Base-by-base conservation (phyloP, 2,329 filamentous ascomycete species). In the Hymenotorrendiella dingleyae region DNA sequence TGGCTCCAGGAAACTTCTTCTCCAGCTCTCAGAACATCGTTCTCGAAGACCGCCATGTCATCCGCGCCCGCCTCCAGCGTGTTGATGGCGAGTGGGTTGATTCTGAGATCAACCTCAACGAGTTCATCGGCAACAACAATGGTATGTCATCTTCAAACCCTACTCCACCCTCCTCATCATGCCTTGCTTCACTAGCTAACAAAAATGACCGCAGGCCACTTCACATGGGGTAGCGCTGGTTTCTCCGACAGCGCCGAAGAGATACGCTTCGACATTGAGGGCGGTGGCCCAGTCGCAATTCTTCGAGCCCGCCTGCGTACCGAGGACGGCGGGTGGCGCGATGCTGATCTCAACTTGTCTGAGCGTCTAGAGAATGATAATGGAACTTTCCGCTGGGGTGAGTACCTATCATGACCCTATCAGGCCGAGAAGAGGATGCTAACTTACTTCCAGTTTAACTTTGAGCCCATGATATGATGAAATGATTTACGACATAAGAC, bases 51-150 rank as follows among this genome's bases (percentile, higher is more conserved):
- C 65, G 72, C 17, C 74, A 75, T 27, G 55, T 80, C 33, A 72
- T 81, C 34, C 72, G 74, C 14, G 75, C 74, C 27, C 45, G 35
- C 0, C 66, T 80, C 23, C 54, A 45, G 28, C 65, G 68, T 23
- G 36, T 58, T 1, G 63, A 72, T 0, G 74, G 73, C 28, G 62
- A 75, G 14, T 40, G 44, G 1, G 45, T 62, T 2, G 45, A 59
- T 6, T 60, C 65, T 27, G 67, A 80, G 52, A 49, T 80, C 50
- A 80, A 81, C 64, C 67, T 81, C 5, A 58, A 68, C 3, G 73
- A 78, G 67, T 64, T 71, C 45, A 66, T 81, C 41, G 59, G 61
- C 45, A 80, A 80, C 61, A 52, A 70, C 16, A 57, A 73, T 51
- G 76, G 77, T n/a, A 35, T 45, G 51, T 32, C 12, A 14, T 16